A percentile compares a stretch with the other conserved stretches of the same genome.
Evolutionary conservation across 345 rosid species (phyloP).

Genomic region (Hypericum androsaemum): DNA sequence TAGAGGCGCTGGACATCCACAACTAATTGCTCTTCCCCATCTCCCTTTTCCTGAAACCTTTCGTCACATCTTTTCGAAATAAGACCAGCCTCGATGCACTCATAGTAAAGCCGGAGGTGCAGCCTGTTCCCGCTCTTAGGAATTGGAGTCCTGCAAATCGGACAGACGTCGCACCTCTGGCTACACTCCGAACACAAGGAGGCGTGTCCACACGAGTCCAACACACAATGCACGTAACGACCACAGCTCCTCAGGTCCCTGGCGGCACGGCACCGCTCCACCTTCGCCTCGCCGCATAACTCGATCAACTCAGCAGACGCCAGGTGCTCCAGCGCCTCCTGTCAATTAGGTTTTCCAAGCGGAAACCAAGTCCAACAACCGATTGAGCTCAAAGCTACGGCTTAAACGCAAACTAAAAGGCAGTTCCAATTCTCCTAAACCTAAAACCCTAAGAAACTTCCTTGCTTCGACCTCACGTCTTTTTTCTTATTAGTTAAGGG

Average conservation of each 20-base stretch:
- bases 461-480: not conserved
- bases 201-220: constrained; percentile 84
- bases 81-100: constrained; percentile 79
- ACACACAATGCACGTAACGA: constrained; percentile 50
- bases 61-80: constrained; percentile 47
- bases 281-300: constrained; percentile 72
- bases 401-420: not conserved
- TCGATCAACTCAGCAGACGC: constrained; percentile 67
- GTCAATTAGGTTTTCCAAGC: constrained; percentile 14
- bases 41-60: constrained; percentile 47
- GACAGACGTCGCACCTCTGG: constrained; percentile 78
- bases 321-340: constrained; percentile 84
- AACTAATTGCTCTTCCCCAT: constrained; percentile 44
- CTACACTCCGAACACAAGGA: constrained; percentile 81
- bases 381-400: not conserved
- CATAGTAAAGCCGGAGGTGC: constrained; percentile 62
- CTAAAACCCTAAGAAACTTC: not conserved
- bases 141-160: constrained; percentile 60
- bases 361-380: not conserved
- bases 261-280: constrained; percentile 83
- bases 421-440: not conserved
- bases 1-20: constrained; percentile 78
- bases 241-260: constrained; percentile 91
- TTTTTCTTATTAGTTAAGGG: not conserved
- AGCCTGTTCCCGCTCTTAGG: constrained; percentile 32